Base-by-base conservation (phyloP, 345 rosid genomes). In the Balakata baccata region DNA sequence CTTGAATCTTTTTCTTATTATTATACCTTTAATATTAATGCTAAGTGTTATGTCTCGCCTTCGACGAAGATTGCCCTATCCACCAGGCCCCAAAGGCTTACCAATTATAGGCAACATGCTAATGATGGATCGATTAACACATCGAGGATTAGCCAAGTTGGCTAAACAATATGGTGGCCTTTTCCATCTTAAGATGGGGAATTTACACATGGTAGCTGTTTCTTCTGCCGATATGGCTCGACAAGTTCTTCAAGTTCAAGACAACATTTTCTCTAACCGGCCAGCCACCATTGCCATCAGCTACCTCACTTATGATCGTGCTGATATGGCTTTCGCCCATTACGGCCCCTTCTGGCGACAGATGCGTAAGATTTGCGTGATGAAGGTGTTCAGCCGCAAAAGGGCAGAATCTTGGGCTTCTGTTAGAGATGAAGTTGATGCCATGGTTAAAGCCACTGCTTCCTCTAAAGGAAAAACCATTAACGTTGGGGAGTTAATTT, bases 301-400 rank as follows among this genome's bases (percentile, higher is more conserved):
- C 64, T 93, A 90, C 72, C 85, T 96, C n/a, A 93, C 98, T 10
- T 96, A 96, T 49, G 88, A 89, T 64, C 84, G 97, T 13, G 92
- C 97, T 1, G 98, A 96, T 75, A 91, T 96, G 97, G 99, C 99
- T 45, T 96, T 96, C 20, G 94, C 98, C 14, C 89, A 91, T 79
- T 96, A 93, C 71, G 99, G 99, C 0, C 98, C 99, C 0, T 93
- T 91, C 58, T 93, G 99, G 99, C 79, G 99, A 39, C 98, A 93
- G 86, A 93, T 93, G 99, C 80, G 99, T 1, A 96, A 96, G 84
- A 86, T 93, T 4, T 89, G 96, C 54, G 98, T 91, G 64, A 86
- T 93, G 90, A 89, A 86, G 84, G 81, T 93, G 16, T 96, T 96
- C 74, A 96, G 99, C 78, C 90, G 99, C 10, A 93, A 89, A 78